A percentile compares a stretch with the other conserved stretches of the same genome.
phyloP scores from a whole-genome alignment of 2,329 filamentous ascomycete genomes.

The Aureobasidium lini region DNA sequence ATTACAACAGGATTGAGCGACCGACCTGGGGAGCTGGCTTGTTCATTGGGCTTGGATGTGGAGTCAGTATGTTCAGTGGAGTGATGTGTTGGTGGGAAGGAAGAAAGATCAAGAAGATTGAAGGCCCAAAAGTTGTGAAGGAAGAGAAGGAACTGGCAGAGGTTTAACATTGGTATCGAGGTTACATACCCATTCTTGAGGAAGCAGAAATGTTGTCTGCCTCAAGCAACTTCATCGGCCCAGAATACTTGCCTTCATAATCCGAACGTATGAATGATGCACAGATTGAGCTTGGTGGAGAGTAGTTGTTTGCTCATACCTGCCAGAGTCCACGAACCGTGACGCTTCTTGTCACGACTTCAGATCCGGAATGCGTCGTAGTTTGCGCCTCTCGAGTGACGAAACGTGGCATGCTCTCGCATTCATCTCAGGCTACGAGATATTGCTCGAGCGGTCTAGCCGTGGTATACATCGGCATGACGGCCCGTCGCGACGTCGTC shows the following conservation, averaged over 20 bases:
- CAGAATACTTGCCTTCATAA: too few relatives aligned
- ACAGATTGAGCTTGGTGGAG: too few relatives aligned
- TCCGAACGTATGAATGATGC: too few relatives aligned
- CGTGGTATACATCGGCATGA: not conserved
- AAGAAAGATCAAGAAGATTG: conserved; percentile 59
- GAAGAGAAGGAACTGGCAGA: not conserved
- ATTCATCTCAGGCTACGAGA: too few relatives aligned
- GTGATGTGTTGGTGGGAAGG: conserved; percentile 65
- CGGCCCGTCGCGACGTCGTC: not conserved
- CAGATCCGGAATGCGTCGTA: not conserved
- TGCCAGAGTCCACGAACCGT: too few relatives aligned
- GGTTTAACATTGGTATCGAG: not conserved
- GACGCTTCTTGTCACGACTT: not conserved
- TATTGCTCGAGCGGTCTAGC: not conserved
- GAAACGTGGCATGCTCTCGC: too few relatives aligned
- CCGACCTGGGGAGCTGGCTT: conserved; percentile 73
- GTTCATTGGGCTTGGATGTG: conserved; percentile 67
- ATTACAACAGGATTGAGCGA: conserved; percentile 40
- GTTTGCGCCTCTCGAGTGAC: too few relatives aligned
- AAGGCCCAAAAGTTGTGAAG: conserved; percentile 40
- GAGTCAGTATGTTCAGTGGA: conserved; percentile 61
- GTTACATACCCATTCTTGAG: not conserved
- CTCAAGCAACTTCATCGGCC: too few relatives aligned
- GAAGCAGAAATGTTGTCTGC: not conserved
- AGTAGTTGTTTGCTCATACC: too few relatives aligned